Evolutionary conservation across 306 rosid species (phyloP).

Genomic region (Dicorynia guianensis): DNA sequence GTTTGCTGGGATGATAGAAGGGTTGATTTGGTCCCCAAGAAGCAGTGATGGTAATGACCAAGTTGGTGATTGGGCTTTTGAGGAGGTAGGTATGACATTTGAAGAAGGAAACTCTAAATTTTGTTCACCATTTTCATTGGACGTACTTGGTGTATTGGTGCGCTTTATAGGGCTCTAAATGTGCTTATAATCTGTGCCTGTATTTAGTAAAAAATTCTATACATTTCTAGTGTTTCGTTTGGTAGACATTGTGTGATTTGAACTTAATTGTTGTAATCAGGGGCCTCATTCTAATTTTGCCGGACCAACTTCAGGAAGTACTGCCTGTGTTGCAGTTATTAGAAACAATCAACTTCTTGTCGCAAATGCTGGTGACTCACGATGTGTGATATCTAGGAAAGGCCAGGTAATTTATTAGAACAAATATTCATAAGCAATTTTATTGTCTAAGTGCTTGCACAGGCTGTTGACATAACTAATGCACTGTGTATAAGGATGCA

Average conservation of each 20-base stretch:
- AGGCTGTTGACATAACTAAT: neutral
- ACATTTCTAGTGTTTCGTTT: conserved; percentile 19
- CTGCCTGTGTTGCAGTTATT: conserved; percentile 90
- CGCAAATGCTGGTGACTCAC: conserved; percentile 97
- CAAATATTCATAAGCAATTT: conserved; percentile 4
- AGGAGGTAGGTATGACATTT: conserved; percentile 66
- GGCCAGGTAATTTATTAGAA: conserved; percentile 72
- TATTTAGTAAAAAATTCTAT: neutral
- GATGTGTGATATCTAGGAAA: conserved; percentile 89
- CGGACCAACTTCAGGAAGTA: conserved; percentile 97
- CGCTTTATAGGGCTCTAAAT: neutral
- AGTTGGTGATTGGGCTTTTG: conserved; percentile 84
- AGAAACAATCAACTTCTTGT: conserved; percentile 74
- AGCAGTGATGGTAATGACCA: conserved; percentile 60
- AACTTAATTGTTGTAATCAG: conserved; percentile 49
- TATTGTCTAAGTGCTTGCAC: neutral
- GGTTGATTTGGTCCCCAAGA: conserved; percentile 86
- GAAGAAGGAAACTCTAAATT: conserved; percentile 9
- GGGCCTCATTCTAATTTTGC: conserved; percentile 94
- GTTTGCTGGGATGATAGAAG: conserved; percentile 90
- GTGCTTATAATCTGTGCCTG: neutral
- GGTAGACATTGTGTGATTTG: conserved; percentile 27
- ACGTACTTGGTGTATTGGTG: neutral
- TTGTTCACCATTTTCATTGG: conserved; percentile 3
- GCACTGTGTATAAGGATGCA: neutral